Base-by-base conservation (phyloP, 2,329 filamentous ascomycete genomes). In the Mycosphaerella sp. region DNA sequence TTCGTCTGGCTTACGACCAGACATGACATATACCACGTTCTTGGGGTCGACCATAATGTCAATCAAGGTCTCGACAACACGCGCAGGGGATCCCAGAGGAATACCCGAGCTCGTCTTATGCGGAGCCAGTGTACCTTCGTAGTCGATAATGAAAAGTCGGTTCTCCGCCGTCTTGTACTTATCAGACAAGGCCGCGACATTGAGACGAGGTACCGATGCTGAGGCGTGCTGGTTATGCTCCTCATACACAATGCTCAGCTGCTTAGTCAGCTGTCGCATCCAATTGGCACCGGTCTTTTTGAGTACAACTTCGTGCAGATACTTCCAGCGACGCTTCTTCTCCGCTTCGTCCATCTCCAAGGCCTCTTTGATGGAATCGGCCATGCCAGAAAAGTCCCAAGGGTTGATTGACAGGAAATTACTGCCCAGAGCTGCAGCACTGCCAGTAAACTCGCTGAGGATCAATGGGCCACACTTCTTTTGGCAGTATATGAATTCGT, bases 11-110 rank as follows among this genome's bases (percentile, higher is more conserved):
- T 84, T 86, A 30, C 89, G 84, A 7, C 87, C 85, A 49, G 89
- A 95, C 89, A 95, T 97, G 58, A 97, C 84, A 62, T 95, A 97
- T 21, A 97, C 86, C 1, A 83, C 82, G 64, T 97, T 97, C 55
- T 79, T 81, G 17, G 84, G 80, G 62, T 95, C 89, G 8, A 85
- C 75, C 8, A 93, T 76, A 12, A 97, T 73, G 52, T 95, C 89
- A 53, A 86, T 89, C 12, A 97, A 71, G 0, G 89, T 82, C 54
- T 90, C 86, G 41, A 95, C 78, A 0, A 90, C 89, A 25, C 89
- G 84, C 72, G 93, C 86, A 2, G 89, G 89, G 58, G 87, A 94
- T 44, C 88, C 86, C 14, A 93, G 78, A 43, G 95, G 88, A 55
- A 93, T 91, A 64, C 87, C 86, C 54, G 82, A 86, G 50, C 89